phyloP scores from a whole-genome alignment of 441 rosid species.

The Pelargonium australe region DNA sequence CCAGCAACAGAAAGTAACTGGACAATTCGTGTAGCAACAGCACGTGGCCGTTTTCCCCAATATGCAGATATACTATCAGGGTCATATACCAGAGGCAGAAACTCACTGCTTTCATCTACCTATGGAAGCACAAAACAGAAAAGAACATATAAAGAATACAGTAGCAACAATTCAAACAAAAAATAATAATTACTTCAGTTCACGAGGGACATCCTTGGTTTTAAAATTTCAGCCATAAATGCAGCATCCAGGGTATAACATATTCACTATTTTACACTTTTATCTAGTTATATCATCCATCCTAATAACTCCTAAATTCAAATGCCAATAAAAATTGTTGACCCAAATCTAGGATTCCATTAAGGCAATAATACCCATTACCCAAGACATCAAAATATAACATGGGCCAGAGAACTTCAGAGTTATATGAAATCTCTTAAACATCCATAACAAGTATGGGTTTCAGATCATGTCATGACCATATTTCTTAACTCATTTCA shows the following conservation, averaged over 20 bases:
- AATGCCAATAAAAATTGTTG: background rate
- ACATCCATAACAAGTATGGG: background rate
- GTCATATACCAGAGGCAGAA: conserved; percentile 85
- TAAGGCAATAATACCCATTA: background rate
- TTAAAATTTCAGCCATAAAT: background rate
- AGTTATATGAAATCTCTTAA: background rate
- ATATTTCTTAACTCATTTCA: background rate
- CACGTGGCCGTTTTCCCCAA: conserved; percentile 93
- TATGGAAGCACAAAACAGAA: conserved; percentile 22
- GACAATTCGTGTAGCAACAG: conserved; percentile 70
- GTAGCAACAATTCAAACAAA: background rate
- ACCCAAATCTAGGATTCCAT: background rate
- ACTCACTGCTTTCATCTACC: conserved; percentile 92
- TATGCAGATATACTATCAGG: conserved; percentile 81
- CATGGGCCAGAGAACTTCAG: background rate
- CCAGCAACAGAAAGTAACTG: conserved; percentile 91
- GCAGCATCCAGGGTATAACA: background rate
- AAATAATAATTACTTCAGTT: background rate
- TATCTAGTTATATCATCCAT: background rate
- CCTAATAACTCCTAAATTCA: conserved; percentile 3
- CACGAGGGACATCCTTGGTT: background rate
- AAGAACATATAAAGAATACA: background rate
- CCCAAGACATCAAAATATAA: background rate
- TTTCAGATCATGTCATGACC: background rate
- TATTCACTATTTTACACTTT: background rate